Evolutionary conservation across 371 early-diverging fungal species (phyloP).

Genomic region (Mucor indicus): DNA sequence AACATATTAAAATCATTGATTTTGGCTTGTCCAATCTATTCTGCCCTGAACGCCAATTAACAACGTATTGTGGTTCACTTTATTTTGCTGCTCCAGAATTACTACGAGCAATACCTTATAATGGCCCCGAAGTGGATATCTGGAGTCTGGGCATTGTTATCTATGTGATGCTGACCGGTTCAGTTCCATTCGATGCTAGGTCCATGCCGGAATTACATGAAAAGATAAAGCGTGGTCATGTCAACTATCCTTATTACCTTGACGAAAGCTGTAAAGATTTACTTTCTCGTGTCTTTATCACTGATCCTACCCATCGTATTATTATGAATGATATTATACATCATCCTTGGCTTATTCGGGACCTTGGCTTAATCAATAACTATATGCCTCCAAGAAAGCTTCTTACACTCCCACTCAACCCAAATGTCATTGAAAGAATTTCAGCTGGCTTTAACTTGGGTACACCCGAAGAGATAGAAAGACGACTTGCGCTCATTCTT

Average conservation of each 20-base stretch:
- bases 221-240: slow-evolving; percentile 86
- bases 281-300: slow-evolving; percentile 75
- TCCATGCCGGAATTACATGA: slow-evolving; percentile 87
- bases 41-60: slow-evolving; percentile 73
- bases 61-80: slow-evolving; percentile 93
- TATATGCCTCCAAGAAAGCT: slow-evolving; percentile 67
- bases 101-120: slow-evolving; percentile 82
- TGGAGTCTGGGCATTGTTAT: slow-evolving; percentile 98
- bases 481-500: slow-evolving; percentile 56
- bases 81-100: slow-evolving; percentile 98
- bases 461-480: slow-evolving; percentile 64
- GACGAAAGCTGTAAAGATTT: slow-evolving; percentile 76
- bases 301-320: slow-evolving; percentile 72
- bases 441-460: slow-evolving; percentile 82
- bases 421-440: slow-evolving; percentile 74
- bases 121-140: slow-evolving; percentile 94
- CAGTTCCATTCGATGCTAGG: slow-evolving; percentile 96
- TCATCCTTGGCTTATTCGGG: slow-evolving; percentile 86
- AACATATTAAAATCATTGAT: slow-evolving; percentile 91
- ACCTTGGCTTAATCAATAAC: slow-evolving; percentile 57
- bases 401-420: slow-evolving; percentile 65
- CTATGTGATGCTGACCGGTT: slow-evolving; percentile 92
- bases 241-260: slow-evolving; percentile 79
- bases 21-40: slow-evolving; percentile 96
- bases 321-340: slow-evolving; percentile 70